phyloP scores from a whole-genome alignment of 768 basidiomycete genomes.

The Suillus occidentalis region DNA sequence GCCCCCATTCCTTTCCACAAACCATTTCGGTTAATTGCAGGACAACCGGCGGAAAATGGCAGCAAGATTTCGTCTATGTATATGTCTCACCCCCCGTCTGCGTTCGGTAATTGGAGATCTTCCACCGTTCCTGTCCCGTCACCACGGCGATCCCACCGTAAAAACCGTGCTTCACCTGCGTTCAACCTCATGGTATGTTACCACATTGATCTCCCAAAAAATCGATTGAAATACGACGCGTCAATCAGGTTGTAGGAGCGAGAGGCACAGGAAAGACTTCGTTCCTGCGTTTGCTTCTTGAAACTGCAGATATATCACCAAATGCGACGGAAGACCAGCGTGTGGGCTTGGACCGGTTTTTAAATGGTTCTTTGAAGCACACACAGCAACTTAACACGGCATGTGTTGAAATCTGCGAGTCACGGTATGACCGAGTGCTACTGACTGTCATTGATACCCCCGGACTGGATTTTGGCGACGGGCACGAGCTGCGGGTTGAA shows the following conservation, averaged over 20 bases:
- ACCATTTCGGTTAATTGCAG: constrained; percentile 63
- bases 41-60: constrained; percentile 38
- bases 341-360: constrained; percentile 60
- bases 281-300: constrained; percentile 73
- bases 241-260: constrained; percentile 68
- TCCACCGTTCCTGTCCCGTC: constrained; percentile 34
- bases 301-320: constrained; percentile 83
- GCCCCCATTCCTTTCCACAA: constrained; percentile 77
- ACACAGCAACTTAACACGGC: constrained; percentile 68
- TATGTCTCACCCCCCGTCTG: constrained; percentile 59
- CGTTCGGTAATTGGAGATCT: constrained; percentile 59
- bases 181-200: constrained; percentile 81
- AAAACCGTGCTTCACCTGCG: constrained; percentile 66
- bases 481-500: constrained; percentile 76
- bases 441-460: constrained; percentile 87
- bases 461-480: constrained; percentile 72
- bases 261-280: constrained; percentile 87
- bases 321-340: constrained; percentile 74
- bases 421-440: constrained; percentile 73
- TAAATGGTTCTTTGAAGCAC: constrained; percentile 57
- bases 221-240: constrained; percentile 10
- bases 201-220: not conserved
- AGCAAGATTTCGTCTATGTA: constrained; percentile 69
- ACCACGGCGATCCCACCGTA: constrained; percentile 60
- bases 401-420: constrained; percentile 81